Base-by-base conservation (phyloP, 2,329 filamentous ascomycete genomes). In the Fusarium paranaense region DNA sequence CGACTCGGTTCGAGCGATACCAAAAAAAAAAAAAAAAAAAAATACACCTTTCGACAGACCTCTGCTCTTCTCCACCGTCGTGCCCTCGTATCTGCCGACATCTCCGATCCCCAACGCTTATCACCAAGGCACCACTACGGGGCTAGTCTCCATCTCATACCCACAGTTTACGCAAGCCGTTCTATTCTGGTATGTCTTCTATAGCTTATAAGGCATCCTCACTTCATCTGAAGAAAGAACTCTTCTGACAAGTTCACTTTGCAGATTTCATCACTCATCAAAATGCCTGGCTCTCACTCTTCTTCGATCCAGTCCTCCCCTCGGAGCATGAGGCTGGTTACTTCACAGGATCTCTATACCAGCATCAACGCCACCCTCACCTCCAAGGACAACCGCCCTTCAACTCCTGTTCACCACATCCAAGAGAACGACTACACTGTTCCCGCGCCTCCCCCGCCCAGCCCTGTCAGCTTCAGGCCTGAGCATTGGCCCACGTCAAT, bases 361-460 rank as follows among this genome's bases (percentile, higher is more conserved):
- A 88, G 85, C 79, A 83, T 90, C 76, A 88, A 85, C 77, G 87
- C 86, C 38, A 87, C 86, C 42, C 83, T 90, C 52, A 78, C 83
- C 50, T 84, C 85, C 67, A 85, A 85, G 74, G 80, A 83, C 69
- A 81, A 80, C 75, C 81, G 82, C n/a, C 82, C 85, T 20, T 79
- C 83, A 69, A 85, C 86, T 4, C 87, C 88, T 1, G 83, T 86
- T 70, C 87, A 86, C 73, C 83, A 84, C 73, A 89, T 90, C 76
- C 85, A 85, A 72, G 87, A 90, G 76, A 83, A 88, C 67, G 90
- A 92, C 81, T 92, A 91, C 83, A 85, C 86, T 35, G 90, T 91
- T 22, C 90, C 90, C n/a, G 90, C 90, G 16, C 89, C 90, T 45
- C 90, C 90, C 14, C 90, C 90, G 22, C 90, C 90, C 14, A 91